A percentile compares a stretch with the other conserved stretches of the same genome.
phyloP scores from a whole-genome alignment of 768 basidiomycete genomes.

The Calocybe cyanea region DNA sequence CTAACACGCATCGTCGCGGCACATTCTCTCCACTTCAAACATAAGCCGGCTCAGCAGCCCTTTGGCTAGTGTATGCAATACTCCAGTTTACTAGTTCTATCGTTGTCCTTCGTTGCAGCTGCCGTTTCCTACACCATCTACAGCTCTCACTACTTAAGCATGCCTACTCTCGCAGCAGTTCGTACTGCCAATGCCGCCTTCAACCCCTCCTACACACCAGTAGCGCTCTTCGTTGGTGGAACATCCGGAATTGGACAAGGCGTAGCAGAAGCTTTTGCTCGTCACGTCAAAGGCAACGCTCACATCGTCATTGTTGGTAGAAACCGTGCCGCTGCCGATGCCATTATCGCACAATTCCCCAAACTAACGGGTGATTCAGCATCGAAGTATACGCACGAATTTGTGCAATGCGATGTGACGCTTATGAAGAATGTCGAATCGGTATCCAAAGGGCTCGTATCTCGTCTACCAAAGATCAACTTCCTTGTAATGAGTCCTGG shows the following conservation, averaged over 20 bases:
- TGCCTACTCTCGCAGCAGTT: constrained; percentile 21
- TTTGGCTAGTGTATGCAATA: too few relatives aligned
- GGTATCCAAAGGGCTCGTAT: constrained; percentile 27
- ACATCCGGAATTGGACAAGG: constrained; percentile 42
- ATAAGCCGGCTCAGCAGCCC: too few relatives aligned
- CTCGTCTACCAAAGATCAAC: constrained; percentile 42
- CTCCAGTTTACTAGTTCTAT: too few relatives aligned
- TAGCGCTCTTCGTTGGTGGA: constrained; percentile 36
- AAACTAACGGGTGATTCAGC: constrained; percentile 18
- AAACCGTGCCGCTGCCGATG: constrained; percentile 42
- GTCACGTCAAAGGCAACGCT: constrained; percentile 38
- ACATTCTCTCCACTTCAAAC: too few relatives aligned
- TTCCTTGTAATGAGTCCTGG: constrained; percentile 46
- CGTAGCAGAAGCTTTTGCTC: constrained; percentile 40
- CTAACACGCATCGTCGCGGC: too few relatives aligned
- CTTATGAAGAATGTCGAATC: constrained; percentile 41
- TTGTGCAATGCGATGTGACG: constrained; percentile 42
- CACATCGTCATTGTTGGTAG: constrained; percentile 49
- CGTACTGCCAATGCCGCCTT: constrained; percentile 24
- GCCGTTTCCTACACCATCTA: too few relatives aligned
- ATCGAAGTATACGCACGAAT: constrained; percentile 29
- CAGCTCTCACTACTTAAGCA: too few relatives aligned
- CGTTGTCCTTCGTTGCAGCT: too few relatives aligned
- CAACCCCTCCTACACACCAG: constrained; percentile 19
- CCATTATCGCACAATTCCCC: constrained; percentile 36